A percentile compares a stretch with the other conserved stretches of the same genome.
phyloP scores from a whole-genome alignment of 495 filamentous ascomycete species.

The Pseudoneurospora amorphoporcata region DNA sequence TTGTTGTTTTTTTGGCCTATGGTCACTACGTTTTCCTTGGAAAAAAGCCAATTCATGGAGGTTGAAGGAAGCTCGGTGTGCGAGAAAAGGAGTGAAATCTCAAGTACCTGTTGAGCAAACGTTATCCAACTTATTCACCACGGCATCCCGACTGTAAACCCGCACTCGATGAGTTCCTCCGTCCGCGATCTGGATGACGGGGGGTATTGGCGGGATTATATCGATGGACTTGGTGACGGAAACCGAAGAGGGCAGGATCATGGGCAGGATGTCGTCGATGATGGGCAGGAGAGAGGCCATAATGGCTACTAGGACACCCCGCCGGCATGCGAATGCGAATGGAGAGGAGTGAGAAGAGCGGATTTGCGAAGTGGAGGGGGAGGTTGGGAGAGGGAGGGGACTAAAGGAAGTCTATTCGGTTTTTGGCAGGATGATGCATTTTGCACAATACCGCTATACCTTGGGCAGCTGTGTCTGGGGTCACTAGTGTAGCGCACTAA shows the following conservation, averaged over 20 bases:
- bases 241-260: conserved; percentile 37
- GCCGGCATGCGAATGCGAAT: neutral
- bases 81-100: too few species aligned
- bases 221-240: conserved; percentile 34
- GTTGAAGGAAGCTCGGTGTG: neutral
- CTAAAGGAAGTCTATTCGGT: too few species aligned
- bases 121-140: conserved; percentile 47
- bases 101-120: conserved; percentile 42
- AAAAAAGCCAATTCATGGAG: too few species aligned
- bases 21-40: neutral
- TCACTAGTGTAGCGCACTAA: neutral
- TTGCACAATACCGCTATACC: neutral
- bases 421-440: neutral
- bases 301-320: neutral
- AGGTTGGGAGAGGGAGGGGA: neutral
- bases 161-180: conserved; percentile 26
- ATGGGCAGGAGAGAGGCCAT: conserved; percentile 41
- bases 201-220: conserved; percentile 20
- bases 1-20: neutral
- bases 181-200: conserved; percentile 13
- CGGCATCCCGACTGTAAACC: conserved; percentile 46
- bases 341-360: neutral
- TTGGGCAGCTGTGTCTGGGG: neutral
- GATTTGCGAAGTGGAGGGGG: neutral
- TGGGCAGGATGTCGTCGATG: conserved; percentile 39